Evolutionary conservation across 352 stramenopile species (phyloP).

Genomic region (Phytophthora fragariaefolia): DNA sequence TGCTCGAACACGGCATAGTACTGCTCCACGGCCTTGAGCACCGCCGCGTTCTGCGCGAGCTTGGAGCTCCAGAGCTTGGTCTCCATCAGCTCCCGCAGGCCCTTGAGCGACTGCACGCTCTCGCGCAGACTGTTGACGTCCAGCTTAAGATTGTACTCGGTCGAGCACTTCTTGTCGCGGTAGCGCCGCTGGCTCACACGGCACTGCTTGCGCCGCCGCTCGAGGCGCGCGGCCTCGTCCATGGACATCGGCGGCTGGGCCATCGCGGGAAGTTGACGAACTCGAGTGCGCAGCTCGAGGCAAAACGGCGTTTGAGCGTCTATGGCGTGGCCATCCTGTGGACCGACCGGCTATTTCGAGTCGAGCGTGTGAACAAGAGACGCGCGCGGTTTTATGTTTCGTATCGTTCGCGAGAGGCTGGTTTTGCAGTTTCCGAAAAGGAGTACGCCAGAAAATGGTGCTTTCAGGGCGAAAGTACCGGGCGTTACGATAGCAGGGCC

Average conservation of each 20-base stretch:
- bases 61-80: constrained; percentile 57
- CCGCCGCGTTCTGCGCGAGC: constrained; percentile 42
- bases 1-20: constrained; percentile 71
- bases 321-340: constrained; percentile 5
- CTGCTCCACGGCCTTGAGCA: constrained; percentile 71
- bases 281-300: not conserved
- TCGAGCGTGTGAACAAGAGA: constrained; percentile 14
- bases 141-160: constrained; percentile 72
- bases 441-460: not conserved
- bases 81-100: constrained; percentile 52
- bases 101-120: constrained; percentile 60
- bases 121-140: constrained; percentile 72
- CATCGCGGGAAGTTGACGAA: constrained; percentile 8
- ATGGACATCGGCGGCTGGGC: constrained; percentile 1
- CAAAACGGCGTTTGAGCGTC: constrained; percentile 27
- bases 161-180: constrained; percentile 72
- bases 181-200: constrained; percentile 79
- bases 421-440: not conserved
- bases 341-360: not conserved
- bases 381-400: constrained; percentile 23
- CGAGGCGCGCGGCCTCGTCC: constrained; percentile 39
- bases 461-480: not conserved
- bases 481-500: not conserved
- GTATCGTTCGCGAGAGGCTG: constrained; percentile 15
- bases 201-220: constrained; percentile 67